phyloP scores from a whole-genome alignment of 1,139 yeast genomes.

The Casaregolazyma suthepensis region DNA sequence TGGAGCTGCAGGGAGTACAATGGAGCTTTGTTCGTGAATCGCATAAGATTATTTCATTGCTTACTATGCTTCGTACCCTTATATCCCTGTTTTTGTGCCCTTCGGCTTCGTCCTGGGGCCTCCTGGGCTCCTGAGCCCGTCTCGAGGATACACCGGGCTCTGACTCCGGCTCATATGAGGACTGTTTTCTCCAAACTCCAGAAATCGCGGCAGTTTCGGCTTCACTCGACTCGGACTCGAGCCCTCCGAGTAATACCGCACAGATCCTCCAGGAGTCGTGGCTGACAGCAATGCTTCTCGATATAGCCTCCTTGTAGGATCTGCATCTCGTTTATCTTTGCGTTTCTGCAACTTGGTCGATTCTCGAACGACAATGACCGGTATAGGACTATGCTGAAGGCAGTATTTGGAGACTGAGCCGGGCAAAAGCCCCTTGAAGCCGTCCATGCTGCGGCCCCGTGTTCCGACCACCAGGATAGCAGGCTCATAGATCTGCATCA shows the following conservation, averaged over 20 bases:
- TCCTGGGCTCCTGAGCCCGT: not conserved
- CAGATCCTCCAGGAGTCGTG: slow-evolving; percentile 6
- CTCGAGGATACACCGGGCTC: not conserved
- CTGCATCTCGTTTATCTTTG: slow-evolving; percentile 31
- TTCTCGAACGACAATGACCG: slow-evolving; percentile 64
- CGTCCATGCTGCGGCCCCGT: slow-evolving; percentile 38
- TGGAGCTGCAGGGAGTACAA: too few species aligned
- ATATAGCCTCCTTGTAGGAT: slow-evolving; percentile 24
- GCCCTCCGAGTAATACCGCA: slow-evolving; percentile 17
- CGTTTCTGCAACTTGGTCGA: slow-evolving; percentile 36
- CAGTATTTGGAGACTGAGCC: slow-evolving; percentile 52
- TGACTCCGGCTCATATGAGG: slow-evolving; percentile 1
- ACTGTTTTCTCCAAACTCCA: slow-evolving; percentile 1
- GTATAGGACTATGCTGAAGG: slow-evolving; percentile 60
- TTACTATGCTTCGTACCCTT: not conserved
- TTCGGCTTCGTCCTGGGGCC: not conserved
- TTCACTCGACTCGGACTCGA: slow-evolving; percentile 12
- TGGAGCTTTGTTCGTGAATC: not conserved
- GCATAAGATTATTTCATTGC: not conserved
- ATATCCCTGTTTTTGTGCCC: not conserved
- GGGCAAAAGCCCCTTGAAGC: slow-evolving; percentile 43
- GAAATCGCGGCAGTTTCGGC: slow-evolving; percentile 8
- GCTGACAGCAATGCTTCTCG: slow-evolving; percentile 16
- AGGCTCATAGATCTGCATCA: slow-evolving; percentile 56
- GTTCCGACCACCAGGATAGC: slow-evolving; percentile 63